These are phyloP conservation scores for Eucalyptus viminalis DNA, from an alignment of 345 rosid genomes.

Conservation along the genomic window DNA sequence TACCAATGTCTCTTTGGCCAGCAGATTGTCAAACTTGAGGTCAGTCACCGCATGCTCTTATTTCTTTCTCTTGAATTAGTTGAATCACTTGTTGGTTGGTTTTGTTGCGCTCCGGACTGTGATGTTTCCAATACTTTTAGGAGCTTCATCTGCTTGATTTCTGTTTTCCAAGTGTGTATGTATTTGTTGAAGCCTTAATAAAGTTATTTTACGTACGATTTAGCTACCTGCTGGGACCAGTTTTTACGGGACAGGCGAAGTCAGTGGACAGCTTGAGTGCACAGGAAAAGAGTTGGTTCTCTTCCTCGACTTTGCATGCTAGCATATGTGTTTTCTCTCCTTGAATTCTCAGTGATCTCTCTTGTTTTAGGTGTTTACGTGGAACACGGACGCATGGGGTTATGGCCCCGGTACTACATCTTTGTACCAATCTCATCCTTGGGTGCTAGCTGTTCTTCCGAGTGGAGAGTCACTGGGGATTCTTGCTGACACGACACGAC, in stretches of 20 bases:
- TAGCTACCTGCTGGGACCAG: conserved; percentile 79
- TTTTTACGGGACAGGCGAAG: conserved; percentile 96
- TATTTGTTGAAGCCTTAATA: neutral
- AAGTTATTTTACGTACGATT: neutral
- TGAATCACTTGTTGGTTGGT: neutral
- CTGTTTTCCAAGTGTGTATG: neutral
- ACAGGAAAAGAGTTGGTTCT: conserved; percentile 70
- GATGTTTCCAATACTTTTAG: neutral
- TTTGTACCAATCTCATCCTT: conserved; percentile 93
- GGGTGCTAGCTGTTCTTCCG: conserved; percentile 84
- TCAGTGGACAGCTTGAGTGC: conserved; percentile 87
- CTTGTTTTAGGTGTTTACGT: conserved; percentile 58
- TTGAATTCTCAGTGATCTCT: neutral
- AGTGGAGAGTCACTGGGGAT: conserved; percentile 69
- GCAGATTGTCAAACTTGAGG: no score
- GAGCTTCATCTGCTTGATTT: neutral
- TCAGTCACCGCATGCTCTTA: no score
- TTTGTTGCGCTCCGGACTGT: neutral
- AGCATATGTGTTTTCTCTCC: neutral
- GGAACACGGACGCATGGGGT: conserved; percentile 91
- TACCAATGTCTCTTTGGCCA: no score
- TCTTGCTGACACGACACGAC: conserved; percentile 27
- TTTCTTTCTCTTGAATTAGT: no score
- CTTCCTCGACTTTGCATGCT: neutral
- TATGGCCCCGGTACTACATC: conserved; percentile 83